phyloP scores from a whole-genome alignment of 2,329 filamentous ascomycete genomes.

The Colletotrichum agaves region DNA sequence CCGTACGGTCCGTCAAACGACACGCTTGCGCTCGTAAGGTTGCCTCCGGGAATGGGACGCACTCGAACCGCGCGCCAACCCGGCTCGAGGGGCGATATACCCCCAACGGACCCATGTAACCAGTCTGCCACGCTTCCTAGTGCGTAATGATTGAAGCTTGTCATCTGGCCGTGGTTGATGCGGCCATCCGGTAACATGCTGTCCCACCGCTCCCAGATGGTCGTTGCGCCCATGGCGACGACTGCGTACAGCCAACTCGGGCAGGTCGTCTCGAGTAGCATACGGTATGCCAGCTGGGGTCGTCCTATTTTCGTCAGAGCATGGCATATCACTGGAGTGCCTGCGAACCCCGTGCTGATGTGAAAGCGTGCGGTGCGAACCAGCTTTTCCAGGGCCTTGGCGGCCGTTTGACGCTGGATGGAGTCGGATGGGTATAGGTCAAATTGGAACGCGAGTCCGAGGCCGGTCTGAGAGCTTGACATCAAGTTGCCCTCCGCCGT shows the following conservation, averaged over 20 bases:
- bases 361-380: conserved; percentile 27
- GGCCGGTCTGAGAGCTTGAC: conserved; percentile 27
- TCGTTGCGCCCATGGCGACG: conserved; percentile 50
- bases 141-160: conserved; percentile 55
- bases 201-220: conserved; percentile 57
- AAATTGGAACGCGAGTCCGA: conserved; percentile 30
- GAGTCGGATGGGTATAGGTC: conserved; percentile 14
- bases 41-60: conserved; percentile 27
- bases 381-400: conserved; percentile 20
- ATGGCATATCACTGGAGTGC: conserved; percentile 28
- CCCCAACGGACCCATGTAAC: conserved; percentile 46
- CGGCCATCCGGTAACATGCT: conserved; percentile 49
- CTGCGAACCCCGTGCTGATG: conserved; percentile 29
- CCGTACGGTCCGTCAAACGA: conserved; percentile 33
- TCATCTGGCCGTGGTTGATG: conserved; percentile 54
- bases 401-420: conserved; percentile 8
- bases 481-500: conserved; percentile 30
- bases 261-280: conserved; percentile 49
- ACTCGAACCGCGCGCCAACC: conserved; percentile 40
- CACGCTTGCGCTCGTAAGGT: conserved; percentile 27
- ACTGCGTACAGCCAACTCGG: conserved; percentile 53
- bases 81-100: conserved; percentile 38
- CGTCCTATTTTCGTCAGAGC: conserved; percentile 27
- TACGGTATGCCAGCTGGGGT: conserved; percentile 46
- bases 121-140: conserved; percentile 53